Conservation (phyloP, 495 filamentous ascomycete species). For the Sphaerosporella brunnea region DNA sequence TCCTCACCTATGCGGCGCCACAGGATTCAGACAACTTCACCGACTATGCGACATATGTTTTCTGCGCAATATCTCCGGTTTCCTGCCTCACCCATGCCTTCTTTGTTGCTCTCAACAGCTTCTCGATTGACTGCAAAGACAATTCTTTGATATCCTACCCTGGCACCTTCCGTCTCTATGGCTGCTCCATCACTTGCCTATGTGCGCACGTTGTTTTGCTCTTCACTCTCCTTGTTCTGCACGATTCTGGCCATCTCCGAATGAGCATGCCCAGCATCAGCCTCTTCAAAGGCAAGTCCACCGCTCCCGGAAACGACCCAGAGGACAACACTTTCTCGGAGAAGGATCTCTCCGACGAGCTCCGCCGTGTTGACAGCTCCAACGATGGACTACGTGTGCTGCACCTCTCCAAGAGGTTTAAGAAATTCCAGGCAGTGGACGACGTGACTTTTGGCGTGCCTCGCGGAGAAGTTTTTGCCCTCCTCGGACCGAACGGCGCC, state of each 20-base stretch:
- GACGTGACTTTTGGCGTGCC: slow-evolving; percentile 66
- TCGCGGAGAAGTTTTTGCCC: slow-evolving; percentile 62
- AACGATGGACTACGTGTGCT: slow-evolving; percentile 57
- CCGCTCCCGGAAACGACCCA: slow-evolving; percentile 26
- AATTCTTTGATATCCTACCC: slow-evolving; percentile 45
- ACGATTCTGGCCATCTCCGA: slow-evolving; percentile 42
- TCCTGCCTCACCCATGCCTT: slow-evolving; percentile 49
- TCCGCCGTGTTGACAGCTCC: slow-evolving; percentile 30
- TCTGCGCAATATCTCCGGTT: slow-evolving; percentile 50
- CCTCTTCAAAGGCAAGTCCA: neutral
- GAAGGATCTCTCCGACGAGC: slow-evolving; percentile 33
- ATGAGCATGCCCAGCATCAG: no score
- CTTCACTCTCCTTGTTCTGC: slow-evolving; percentile 50
- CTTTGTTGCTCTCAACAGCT: slow-evolving; percentile 60
- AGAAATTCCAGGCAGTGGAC: slow-evolving; percentile 49
- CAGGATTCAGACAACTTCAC: slow-evolving; percentile 41
- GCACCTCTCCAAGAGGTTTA: slow-evolving; percentile 60
- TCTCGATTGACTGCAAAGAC: slow-evolving; percentile 51
- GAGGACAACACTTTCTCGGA: slow-evolving; percentile 33
- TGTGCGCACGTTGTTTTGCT: slow-evolving; percentile 48
- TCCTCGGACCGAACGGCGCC: slow-evolving; percentile 76
- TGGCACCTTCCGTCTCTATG: slow-evolving; percentile 52
- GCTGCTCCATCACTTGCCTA: slow-evolving; percentile 61
- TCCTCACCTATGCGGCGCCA: slow-evolving; percentile 48
- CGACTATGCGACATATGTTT: slow-evolving; percentile 46